Base-by-base conservation (phyloP, 2,329 filamentous ascomycete species). In the Colletotrichum karsti region DNA sequence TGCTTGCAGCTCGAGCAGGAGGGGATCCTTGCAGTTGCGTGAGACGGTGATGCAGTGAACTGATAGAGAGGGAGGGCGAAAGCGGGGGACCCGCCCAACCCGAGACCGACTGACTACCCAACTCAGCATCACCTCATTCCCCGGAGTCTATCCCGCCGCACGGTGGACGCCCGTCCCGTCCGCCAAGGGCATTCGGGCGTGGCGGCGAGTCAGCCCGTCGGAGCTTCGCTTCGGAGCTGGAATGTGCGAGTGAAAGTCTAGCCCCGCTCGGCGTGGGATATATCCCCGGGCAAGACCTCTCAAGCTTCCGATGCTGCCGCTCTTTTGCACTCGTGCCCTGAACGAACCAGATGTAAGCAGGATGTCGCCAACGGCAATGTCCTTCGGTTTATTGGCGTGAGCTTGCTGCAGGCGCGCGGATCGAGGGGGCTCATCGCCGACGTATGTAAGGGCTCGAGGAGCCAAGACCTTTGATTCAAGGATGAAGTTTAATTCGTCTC, bases 121-220 rank as follows among this genome's bases (percentile, higher is more conserved):
- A 18, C 24, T 6, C 39, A 48, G 44, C 59, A 51, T 42, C 50
- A 54, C 20, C 44, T 51, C 59, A 22, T 15, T 35, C 46, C 24
- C 41, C 55, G 33, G 55, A 33, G 20, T 28, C 22, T n/a, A 24
- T 18, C 56, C 46, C 22, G 46, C 33, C 28, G n/a, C n/a, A n/a
- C 30, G 35, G 35, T 60, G 18, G 15, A 6, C 13, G 9, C 54
- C 50, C 46, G 39, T 44, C 12, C 46, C 56, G 39, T 30, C 33
- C 18, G 63, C 39, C 59, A 58, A 51, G 60, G 7, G 44, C 18
- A 35, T 44, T 44, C 30, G 15, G 35, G 20, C 44, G 57, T 44
- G 58, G 59, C 30, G 24, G 51, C 63, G 59, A 58, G 60, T 57
- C 60, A 67, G 64, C 53, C 33, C 44, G 51, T 22, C 58, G 41